Evolutionary conservation across 495 filamentous ascomycete genomes (phyloP).

Genomic region (Penicillium antarcticum): DNA sequence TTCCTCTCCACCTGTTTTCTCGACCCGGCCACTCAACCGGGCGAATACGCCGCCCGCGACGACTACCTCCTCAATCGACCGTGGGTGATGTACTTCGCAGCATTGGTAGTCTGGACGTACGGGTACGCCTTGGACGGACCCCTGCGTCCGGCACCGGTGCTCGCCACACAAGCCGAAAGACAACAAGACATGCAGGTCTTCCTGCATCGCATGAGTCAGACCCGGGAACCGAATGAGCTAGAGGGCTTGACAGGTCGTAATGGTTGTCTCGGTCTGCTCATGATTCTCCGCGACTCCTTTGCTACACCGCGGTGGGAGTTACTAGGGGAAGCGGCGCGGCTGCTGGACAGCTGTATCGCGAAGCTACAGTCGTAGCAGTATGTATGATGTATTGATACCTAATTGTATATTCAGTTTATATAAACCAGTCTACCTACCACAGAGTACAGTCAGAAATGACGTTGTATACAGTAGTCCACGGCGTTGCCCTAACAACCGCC

Average conservation of each 20-base stretch:
- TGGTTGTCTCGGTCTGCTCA: conserved; percentile 74
- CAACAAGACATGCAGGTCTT: conserved; percentile 77
- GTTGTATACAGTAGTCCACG: conserved; percentile 1
- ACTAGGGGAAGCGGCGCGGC: conserved; percentile 75
- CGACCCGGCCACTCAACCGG: conserved; percentile 41
- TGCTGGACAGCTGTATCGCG: conserved; percentile 76
- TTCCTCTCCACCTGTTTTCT: conserved; percentile 80
- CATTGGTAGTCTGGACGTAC: conserved; percentile 92
- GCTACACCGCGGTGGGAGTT: conserved; percentile 85
- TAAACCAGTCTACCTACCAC: neutral
- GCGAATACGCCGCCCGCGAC: conserved; percentile 75
- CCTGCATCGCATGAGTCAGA: conserved; percentile 67
- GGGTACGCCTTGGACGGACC: conserved; percentile 89
- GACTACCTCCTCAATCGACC: conserved; percentile 89
- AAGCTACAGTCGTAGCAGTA: conserved; percentile 41
- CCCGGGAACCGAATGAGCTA: conserved; percentile 79
- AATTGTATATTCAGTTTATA: neutral
- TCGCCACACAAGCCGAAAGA: conserved; percentile 59
- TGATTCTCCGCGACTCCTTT: conserved; percentile 81
- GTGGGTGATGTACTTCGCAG: conserved; percentile 96
- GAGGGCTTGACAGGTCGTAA: conserved; percentile 74
- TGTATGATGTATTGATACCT: conserved; percentile 10
- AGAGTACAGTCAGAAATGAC: too few species aligned
- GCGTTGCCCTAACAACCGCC: conserved; percentile 27
- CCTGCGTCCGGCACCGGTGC: conserved; percentile 49